phyloP scores from a whole-genome alignment of 2,329 filamentous ascomycete genomes.

The Cytospora mali region DNA sequence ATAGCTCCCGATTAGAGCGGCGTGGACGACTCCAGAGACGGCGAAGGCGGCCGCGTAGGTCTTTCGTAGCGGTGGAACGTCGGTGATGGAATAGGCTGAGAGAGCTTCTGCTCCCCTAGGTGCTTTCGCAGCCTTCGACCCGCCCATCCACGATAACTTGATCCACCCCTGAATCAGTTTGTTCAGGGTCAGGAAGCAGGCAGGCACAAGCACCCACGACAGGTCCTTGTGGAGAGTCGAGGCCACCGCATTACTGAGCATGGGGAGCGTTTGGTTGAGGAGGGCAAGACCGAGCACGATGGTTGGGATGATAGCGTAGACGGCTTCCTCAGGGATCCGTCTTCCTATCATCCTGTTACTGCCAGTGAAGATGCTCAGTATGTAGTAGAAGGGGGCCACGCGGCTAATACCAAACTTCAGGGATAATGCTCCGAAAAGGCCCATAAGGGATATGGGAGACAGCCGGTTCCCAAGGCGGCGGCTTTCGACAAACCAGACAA shows the following conservation, averaged over 20 bases:
- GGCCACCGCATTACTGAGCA: background rate
- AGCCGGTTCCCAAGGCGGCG: constrained; percentile 4
- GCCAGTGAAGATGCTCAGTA: background rate
- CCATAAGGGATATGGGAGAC: constrained; percentile 3
- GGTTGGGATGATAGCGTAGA: constrained; percentile 1
- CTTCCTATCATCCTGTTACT: background rate
- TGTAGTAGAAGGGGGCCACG: constrained; percentile 5
- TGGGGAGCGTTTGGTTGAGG: background rate
- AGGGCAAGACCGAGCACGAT: constrained; percentile 6
- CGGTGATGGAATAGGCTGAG: too few relatives aligned
- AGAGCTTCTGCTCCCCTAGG: too few relatives aligned
- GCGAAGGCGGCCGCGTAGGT: too few relatives aligned
- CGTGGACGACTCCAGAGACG: too few relatives aligned
- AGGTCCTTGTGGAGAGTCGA: too few relatives aligned
- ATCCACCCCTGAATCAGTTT: too few relatives aligned
- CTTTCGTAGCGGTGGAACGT: too few relatives aligned
- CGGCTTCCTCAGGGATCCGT: background rate
- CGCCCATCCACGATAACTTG: too few relatives aligned
- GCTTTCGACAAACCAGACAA: constrained; percentile 10
- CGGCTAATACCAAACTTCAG: background rate
- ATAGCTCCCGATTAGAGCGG: too few relatives aligned
- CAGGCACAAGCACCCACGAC: too few relatives aligned
- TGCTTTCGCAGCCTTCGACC: too few relatives aligned
- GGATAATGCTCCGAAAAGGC: background rate
- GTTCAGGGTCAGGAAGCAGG: too few relatives aligned